phyloP scores from a whole-genome alignment of 2,329 filamentous ascomycete species.

The Sclerotinia borealis region DNA sequence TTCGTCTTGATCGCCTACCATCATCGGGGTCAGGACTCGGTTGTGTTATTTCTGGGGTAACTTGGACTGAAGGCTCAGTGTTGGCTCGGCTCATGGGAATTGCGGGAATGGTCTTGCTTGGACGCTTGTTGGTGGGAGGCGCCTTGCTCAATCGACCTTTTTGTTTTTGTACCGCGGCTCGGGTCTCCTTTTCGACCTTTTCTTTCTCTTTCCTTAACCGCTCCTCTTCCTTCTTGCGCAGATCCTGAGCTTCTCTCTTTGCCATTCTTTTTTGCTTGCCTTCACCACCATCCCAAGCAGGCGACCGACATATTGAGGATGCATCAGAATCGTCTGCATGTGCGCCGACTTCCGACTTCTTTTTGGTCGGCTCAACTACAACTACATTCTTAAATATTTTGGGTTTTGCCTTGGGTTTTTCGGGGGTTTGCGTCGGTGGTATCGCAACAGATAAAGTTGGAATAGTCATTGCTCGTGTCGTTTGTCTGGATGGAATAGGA shows the following conservation, averaged over 20 bases:
- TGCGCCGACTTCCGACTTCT: constrained; percentile 10
- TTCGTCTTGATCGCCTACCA: constrained; percentile 18
- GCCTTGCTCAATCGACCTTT: constrained; percentile 31
- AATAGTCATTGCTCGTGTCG: constrained; percentile 23
- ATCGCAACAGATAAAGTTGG: constrained; percentile 20
- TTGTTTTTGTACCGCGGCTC: constrained; percentile 1
- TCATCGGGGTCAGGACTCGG: neutral
- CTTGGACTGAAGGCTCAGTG: neutral
- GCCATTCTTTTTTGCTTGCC: constrained; percentile 42
- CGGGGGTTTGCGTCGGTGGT: constrained; percentile 9
- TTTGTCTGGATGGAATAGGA: constrained; percentile 9
- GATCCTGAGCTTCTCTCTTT: constrained; percentile 36
- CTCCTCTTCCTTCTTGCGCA: constrained; percentile 38
- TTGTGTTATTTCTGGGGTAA: neutral
- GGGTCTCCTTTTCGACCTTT: constrained; percentile 36
- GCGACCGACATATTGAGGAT: constrained; percentile 52
- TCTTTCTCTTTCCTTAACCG: constrained; percentile 34
- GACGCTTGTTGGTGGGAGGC: constrained; percentile 22
- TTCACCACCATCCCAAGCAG: constrained; percentile 54
- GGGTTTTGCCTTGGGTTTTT: neutral
- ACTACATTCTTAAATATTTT: neutral
- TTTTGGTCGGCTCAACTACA: neutral
- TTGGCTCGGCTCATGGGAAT: neutral
- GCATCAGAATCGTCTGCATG: constrained; percentile 23
- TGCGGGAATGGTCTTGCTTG: neutral